These are phyloP conservation scores for Pleurozium schreberi DNA, from an alignment of 225 moss, liverwort and hornwort species.

Conservation along the genomic window DNA sequence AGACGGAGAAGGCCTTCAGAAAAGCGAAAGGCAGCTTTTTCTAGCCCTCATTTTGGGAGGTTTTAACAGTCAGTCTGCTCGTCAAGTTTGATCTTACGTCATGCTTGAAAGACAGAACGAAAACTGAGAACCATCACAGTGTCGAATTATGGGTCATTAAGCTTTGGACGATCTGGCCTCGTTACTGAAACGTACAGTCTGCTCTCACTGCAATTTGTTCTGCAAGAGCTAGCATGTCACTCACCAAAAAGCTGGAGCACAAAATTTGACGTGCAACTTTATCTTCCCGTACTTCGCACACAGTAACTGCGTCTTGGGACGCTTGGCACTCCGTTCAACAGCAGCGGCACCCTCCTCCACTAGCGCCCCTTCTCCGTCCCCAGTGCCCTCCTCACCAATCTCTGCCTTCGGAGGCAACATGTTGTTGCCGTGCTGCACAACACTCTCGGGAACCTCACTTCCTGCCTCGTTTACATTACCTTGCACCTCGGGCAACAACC, in stretches of 20 bases:
- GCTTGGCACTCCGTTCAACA: slow-evolving; percentile 42
- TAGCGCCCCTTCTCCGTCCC: not conserved
- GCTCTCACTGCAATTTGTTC: not conserved
- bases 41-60: not conserved
- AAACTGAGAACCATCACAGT: not conserved
- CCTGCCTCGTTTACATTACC: not conserved
- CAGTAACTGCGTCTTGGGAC: slow-evolving; percentile 30
- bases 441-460: not conserved
- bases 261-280: too few relatives aligned
- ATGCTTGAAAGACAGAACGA: not conserved
- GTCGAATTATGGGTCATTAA: not conserved
- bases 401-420: not conserved
- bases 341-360: not conserved
- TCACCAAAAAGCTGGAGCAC: slow-evolving; percentile 25
- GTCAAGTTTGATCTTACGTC: not conserved
- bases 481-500: not conserved
- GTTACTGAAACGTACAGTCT: not conserved
- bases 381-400: not conserved
- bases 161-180: not conserved
- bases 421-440: not conserved
- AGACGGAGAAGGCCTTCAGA: slow-evolving; percentile 12
- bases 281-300: not conserved
- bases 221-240: too few relatives aligned
- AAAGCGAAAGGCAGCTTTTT: slow-evolving; percentile 28
- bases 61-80: not conserved